These are phyloP conservation scores for Chaetothyriales sp. DNA, from an alignment of 2,329 filamentous ascomycete genomes.

Conservation along the genomic window DNA sequence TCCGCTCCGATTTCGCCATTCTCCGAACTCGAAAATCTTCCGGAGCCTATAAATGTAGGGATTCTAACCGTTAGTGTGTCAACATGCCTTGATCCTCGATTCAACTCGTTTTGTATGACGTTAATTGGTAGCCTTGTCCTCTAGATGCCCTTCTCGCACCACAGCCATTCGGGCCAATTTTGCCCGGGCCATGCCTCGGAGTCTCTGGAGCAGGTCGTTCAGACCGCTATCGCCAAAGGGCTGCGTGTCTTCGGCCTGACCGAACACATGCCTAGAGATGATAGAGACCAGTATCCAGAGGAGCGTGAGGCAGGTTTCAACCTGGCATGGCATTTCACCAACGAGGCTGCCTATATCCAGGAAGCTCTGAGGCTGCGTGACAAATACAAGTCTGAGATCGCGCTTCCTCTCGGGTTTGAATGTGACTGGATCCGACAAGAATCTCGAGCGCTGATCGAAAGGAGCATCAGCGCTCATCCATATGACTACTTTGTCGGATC, in stretches of 20 bases:
- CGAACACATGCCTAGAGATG: conserved; percentile 82
- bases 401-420: conserved; percentile 81
- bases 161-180: conserved; percentile 96
- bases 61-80: no score
- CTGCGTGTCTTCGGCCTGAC: conserved; percentile 79
- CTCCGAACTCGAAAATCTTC: no score
- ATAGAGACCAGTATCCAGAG: conserved; percentile 78
- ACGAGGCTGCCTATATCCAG: conserved; percentile 50
- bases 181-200: conserved; percentile 81
- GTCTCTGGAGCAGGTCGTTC: conserved; percentile 68
- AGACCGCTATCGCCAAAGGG: conserved; percentile 60
- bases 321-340: conserved; percentile 26
- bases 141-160: conserved; percentile 87
- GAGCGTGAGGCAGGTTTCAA: conserved; percentile 44
- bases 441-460: conserved; percentile 46
- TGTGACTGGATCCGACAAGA: conserved; percentile 75
- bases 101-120: background rate
- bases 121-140: background rate
- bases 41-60: no score
- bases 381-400: conserved; percentile 57
- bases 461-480: conserved; percentile 44
- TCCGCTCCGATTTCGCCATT: background rate
- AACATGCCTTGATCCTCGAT: no score
- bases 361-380: conserved; percentile 62
- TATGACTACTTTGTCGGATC: conserved; percentile 90